Conservation (phyloP, 2,329 filamentous ascomycete species). For the Pseudohalonectria lignicola region DNA sequence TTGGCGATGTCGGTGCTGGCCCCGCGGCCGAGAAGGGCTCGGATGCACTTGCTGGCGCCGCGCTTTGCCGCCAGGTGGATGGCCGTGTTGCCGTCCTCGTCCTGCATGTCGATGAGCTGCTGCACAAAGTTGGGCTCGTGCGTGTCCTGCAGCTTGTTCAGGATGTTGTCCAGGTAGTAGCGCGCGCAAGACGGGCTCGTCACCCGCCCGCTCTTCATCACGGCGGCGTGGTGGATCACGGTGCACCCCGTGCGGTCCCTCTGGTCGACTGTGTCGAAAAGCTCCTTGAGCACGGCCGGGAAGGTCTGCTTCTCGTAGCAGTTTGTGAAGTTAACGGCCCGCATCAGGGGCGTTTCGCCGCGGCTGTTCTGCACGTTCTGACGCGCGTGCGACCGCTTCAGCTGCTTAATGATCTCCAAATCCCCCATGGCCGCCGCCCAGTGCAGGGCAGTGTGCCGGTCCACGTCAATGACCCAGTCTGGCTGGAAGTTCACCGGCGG, state of each 20-base stretch:
- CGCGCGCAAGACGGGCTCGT: slow-evolving; percentile 81
- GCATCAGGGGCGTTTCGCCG: slow-evolving; percentile 88
- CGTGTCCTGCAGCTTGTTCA: slow-evolving; percentile 75
- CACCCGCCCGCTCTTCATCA: slow-evolving; percentile 69
- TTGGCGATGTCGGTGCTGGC: slow-evolving; percentile 78
- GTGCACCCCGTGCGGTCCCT: slow-evolving; percentile 75
- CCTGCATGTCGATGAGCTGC: slow-evolving; percentile 68
- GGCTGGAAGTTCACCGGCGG: slow-evolving; percentile 81
- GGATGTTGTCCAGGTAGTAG: slow-evolving; percentile 86
- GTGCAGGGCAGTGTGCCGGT: slow-evolving; percentile 85
- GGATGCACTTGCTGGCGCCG: slow-evolving; percentile 81
- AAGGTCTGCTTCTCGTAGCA: slow-evolving; percentile 92
- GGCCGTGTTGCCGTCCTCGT: slow-evolving; percentile 83
- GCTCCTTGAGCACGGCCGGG: slow-evolving; percentile 69
- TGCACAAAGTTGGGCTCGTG: slow-evolving; percentile 69
- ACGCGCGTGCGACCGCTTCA: slow-evolving; percentile 71
- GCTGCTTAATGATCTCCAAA: slow-evolving; percentile 77
- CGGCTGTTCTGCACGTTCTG: slow-evolving; percentile 58
- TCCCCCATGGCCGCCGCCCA: slow-evolving; percentile 99
- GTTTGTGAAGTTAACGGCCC: slow-evolving; percentile 91
- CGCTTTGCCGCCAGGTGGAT: slow-evolving; percentile 64
- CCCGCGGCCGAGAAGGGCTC: slow-evolving; percentile 66
- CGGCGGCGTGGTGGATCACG: slow-evolving; percentile 88
- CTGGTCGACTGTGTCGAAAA: slow-evolving; percentile 70
- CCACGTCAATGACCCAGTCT: slow-evolving; percentile 86